Evolutionary conservation across 2,329 filamentous ascomycete genomes (phyloP).

Genomic region (Metarhizium anisopliae): DNA sequence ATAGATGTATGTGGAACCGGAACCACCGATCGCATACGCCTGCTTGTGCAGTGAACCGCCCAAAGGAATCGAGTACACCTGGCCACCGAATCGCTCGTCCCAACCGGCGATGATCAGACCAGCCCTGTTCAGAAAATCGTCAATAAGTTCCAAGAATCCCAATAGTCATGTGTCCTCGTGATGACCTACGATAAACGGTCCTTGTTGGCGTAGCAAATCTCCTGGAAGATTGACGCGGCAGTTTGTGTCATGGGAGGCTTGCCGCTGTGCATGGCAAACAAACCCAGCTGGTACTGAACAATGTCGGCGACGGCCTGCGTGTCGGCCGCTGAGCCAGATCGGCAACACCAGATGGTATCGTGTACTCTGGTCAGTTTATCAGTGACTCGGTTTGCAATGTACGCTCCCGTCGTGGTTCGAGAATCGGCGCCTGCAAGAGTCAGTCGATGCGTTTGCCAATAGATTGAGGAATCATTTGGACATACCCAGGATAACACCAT

Average conservation of each 20-base stretch:
- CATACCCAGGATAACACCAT: slow-evolving; percentile 85
- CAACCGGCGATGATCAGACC: slow-evolving; percentile 98
- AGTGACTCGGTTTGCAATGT: slow-evolving; percentile 98
- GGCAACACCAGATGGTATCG: slow-evolving; percentile 99
- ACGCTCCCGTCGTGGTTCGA: slow-evolving; percentile 92
- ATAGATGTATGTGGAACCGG: slow-evolving; percentile 98
- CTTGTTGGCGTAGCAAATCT: slow-evolving; percentile 97
- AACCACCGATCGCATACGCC: slow-evolving; percentile 88
- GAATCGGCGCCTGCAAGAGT: slow-evolving; percentile 68
- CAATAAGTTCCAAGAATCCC: slow-evolving; percentile 3
- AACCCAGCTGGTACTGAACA: slow-evolving; percentile 88
- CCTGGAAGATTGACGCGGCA: slow-evolving; percentile 91
- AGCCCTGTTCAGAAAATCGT: slow-evolving; percentile 46
- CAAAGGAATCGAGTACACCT: slow-evolving; percentile 94
- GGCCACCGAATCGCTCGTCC: slow-evolving; percentile 88
- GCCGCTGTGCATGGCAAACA: slow-evolving; percentile 85
- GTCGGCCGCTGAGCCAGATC: slow-evolving; percentile 93
- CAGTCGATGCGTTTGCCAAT: slow-evolving; percentile 8
- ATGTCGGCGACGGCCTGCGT: slow-evolving; percentile 98
- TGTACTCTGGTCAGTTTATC: slow-evolving; percentile 98
- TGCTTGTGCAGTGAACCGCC: slow-evolving; percentile 98
- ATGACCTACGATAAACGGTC: slow-evolving; percentile 69
- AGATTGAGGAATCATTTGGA: background rate
- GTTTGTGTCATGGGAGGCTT: slow-evolving; percentile 90
- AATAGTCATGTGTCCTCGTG: background rate